Conservation (phyloP, 2,329 filamentous ascomycete genomes). For the Xylariomycetidae sp. region DNA sequence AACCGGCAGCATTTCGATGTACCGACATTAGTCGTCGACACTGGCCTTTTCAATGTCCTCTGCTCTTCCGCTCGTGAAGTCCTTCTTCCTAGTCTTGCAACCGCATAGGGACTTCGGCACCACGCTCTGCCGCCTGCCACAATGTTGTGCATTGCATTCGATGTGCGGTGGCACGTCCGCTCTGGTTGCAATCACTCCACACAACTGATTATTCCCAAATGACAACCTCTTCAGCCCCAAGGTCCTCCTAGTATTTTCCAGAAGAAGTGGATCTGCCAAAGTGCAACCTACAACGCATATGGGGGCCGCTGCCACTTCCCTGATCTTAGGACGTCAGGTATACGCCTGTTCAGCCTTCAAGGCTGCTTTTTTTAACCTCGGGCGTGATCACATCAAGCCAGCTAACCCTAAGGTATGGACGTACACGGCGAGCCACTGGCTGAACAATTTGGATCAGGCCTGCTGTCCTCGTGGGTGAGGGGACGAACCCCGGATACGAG, state of each 20-base stretch:
- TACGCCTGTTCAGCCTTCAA: too few relatives aligned
- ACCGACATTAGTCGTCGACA: slow-evolving; percentile 9
- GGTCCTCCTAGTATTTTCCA: slow-evolving; percentile 2
- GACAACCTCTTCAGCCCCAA: slow-evolving; percentile 1
- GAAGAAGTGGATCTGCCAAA: not conserved
- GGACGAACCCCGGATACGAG: too few relatives aligned
- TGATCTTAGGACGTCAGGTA: too few relatives aligned
- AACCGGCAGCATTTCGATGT: not conserved
- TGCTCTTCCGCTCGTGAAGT: not conserved
- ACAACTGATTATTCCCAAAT: slow-evolving; percentile 14
- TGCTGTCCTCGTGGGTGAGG: too few relatives aligned
- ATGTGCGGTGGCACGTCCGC: slow-evolving; percentile 9
- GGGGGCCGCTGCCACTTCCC: too few relatives aligned
- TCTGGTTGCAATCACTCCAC: slow-evolving; percentile 16
- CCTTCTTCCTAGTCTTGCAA: slow-evolving; percentile 14
- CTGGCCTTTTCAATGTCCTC: slow-evolving; percentile 12
- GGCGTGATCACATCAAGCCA: too few relatives aligned
- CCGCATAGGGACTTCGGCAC: slow-evolving; percentile 17
- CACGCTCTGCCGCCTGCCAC: slow-evolving; percentile 18
- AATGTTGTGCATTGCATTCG: slow-evolving; percentile 21
- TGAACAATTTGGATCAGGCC: too few relatives aligned
- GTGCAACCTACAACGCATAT: too few relatives aligned
- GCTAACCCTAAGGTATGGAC: too few relatives aligned
- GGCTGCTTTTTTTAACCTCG: too few relatives aligned
- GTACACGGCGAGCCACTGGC: too few relatives aligned